Conservation (phyloP, 106 monocot genomes). For the Xerophyta viscosa region DNA sequence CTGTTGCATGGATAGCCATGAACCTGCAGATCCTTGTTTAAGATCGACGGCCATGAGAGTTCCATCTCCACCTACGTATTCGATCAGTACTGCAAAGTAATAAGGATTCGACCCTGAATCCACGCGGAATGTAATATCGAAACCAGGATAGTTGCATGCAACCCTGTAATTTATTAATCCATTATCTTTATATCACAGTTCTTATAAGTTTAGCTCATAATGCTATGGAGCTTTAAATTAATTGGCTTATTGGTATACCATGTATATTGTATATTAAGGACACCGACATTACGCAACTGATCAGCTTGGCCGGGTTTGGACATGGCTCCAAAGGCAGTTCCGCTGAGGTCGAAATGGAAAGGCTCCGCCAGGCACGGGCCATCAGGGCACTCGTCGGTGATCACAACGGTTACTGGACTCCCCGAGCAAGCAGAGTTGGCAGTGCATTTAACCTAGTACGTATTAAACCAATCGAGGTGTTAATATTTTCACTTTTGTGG, state of each 20-base stretch:
- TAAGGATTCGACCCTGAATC: background rate
- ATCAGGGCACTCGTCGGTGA: conserved; percentile 76
- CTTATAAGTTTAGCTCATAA: too few species aligned
- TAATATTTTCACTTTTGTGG: too few species aligned
- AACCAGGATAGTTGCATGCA: background rate
- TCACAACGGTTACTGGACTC: conserved; percentile 57
- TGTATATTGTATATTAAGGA: background rate
- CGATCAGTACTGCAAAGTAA: background rate
- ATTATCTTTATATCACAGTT: too few species aligned
- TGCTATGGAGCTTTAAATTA: too few species aligned
- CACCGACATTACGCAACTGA: conserved; percentile 22
- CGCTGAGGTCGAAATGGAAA: conserved; percentile 82
- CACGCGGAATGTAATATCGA: background rate
- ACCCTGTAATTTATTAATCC: too few species aligned
- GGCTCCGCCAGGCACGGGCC: conserved; percentile 50
- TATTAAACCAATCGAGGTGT: too few species aligned
- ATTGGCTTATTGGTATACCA: too few species aligned
- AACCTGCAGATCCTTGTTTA: background rate
- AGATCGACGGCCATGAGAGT: background rate
- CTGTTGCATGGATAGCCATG: conserved; percentile 41
- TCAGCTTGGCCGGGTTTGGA: conserved; percentile 41
- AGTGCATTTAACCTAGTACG: conserved; percentile 73
- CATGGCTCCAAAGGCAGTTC: conserved; percentile 71
- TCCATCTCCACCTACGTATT: background rate
- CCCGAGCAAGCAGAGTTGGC: conserved; percentile 47